phyloP scores from a whole-genome alignment of 2,329 filamentous ascomycete genomes.

The Tolypocladium paradoxum region DNA sequence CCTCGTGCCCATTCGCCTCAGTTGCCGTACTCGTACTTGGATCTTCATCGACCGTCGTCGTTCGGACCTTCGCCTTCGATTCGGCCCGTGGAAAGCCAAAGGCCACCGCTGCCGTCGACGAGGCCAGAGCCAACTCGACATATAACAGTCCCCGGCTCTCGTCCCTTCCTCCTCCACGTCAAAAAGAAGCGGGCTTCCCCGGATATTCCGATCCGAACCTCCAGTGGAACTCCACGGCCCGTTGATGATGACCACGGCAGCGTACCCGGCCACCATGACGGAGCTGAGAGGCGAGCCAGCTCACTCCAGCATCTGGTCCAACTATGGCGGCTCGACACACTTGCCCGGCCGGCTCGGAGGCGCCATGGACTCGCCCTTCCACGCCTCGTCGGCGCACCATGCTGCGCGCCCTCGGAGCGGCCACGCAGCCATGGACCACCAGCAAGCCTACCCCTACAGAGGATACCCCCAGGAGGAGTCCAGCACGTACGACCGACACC shows the following conservation, averaged over 20 bases:
- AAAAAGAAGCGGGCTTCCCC: background rate
- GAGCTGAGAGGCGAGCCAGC: constrained; percentile 49
- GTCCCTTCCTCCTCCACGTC: background rate
- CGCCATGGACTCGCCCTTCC: constrained; percentile 37
- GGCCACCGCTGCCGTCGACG: background rate
- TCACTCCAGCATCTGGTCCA: constrained; percentile 47
- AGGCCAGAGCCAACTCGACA: background rate
- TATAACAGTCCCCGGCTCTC: background rate
- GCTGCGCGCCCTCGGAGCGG: constrained; percentile 39
- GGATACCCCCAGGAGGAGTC: constrained; percentile 45
- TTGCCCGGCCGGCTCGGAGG: constrained; percentile 40
- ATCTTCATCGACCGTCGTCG: background rate
- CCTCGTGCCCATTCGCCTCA: constrained; percentile 12
- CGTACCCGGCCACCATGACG: constrained; percentile 52
- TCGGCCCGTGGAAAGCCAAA: constrained; percentile 4
- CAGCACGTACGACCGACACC: constrained; percentile 42
- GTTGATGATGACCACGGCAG: constrained; percentile 47
- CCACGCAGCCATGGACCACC: constrained; percentile 37
- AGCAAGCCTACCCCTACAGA: constrained; percentile 37
- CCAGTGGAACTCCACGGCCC: constrained; percentile 1
- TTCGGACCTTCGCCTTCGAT: background rate
- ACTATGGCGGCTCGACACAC: constrained; percentile 44
- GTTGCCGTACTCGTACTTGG: constrained; percentile 2
- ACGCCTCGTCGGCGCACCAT: constrained; percentile 29
- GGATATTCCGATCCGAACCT: background rate